phyloP scores from a whole-genome alignment of 2,329 filamentous ascomycete genomes.

The Alternaria burnsii region DNA sequence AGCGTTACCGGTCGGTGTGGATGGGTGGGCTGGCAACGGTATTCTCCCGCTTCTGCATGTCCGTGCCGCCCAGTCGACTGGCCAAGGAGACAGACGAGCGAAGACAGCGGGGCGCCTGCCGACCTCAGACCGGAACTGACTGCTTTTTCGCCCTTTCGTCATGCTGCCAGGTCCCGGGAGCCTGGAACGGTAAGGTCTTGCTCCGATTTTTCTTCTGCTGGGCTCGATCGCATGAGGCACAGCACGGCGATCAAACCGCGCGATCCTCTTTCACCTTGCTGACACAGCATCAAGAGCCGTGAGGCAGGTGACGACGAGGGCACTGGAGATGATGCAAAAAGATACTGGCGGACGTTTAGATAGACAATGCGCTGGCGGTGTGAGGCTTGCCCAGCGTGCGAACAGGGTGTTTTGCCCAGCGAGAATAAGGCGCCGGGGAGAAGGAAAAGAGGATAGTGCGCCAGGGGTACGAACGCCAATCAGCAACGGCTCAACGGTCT shows the following conservation, averaged over 20 bases:
- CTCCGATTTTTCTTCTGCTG: slow-evolving; percentile 22
- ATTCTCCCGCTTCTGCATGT: slow-evolving; percentile 38
- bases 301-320: slow-evolving; percentile 8
- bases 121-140: slow-evolving; percentile 29
- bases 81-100: slow-evolving; percentile 13
- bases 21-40: slow-evolving; percentile 28
- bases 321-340: slow-evolving; percentile 17
- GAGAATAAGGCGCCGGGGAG: slow-evolving; percentile 24
- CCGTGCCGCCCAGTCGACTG: slow-evolving; percentile 32
- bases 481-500: slow-evolving; percentile 32
- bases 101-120: slow-evolving; percentile 29
- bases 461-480: slow-evolving; percentile 36
- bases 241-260: slow-evolving; percentile 19
- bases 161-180: slow-evolving; percentile 46
- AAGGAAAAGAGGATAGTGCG: slow-evolving; percentile 21
- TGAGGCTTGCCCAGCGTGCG: slow-evolving; percentile 34
- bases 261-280: not conserved
- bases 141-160: slow-evolving; percentile 36
- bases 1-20: slow-evolving; percentile 29
- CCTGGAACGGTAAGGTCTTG: slow-evolving; percentile 32
- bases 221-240: slow-evolving; percentile 24
- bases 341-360: slow-evolving; percentile 21
- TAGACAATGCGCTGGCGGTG: slow-evolving; percentile 39
- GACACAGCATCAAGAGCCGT: not conserved
- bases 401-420: slow-evolving; percentile 18